Percentiles rank a stretch among this genome's conserved stretches.
Evolutionary conservation across 257 asterid species (phyloP).

Genomic region (Gentiana macrophylla): DNA sequence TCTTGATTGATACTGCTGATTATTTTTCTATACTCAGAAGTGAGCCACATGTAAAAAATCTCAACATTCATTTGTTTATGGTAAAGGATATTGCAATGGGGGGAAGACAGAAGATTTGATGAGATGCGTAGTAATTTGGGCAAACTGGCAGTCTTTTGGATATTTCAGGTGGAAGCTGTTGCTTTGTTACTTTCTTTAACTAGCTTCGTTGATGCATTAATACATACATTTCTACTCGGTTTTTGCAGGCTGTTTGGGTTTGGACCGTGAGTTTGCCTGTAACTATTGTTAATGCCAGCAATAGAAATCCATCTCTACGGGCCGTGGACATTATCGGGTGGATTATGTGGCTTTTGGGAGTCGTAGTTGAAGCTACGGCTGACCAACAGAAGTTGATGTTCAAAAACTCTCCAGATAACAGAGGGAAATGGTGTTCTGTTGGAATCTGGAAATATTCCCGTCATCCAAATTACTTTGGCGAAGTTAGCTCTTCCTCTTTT

Average conservation of each 20-base stretch:
- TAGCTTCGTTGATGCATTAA: not conserved
- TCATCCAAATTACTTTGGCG: conserved; percentile 97
- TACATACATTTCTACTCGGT: not conserved
- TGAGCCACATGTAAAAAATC: no score
- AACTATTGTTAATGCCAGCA: conserved; percentile 79
- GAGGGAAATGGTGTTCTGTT: conserved; percentile 77
- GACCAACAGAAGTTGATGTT: conserved; percentile 81
- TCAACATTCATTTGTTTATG: conserved; percentile 6
- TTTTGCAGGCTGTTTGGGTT: conserved; percentile 85
- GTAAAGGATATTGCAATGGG: conserved; percentile 77
- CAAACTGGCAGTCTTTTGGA: conserved; percentile 76
- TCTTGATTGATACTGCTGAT: no score
- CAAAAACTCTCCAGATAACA: conserved; percentile 56
- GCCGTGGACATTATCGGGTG: conserved; percentile 73
- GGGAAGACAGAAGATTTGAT: conserved; percentile 94
- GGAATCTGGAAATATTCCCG: conserved; percentile 96
- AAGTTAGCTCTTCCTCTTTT: conserved; percentile 31
- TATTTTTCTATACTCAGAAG: no score
- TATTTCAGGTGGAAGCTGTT: conserved; percentile 48
- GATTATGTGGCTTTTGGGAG: conserved; percentile 69
- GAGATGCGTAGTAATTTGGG: conserved; percentile 71
- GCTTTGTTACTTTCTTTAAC: conserved; percentile 1
- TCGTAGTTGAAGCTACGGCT: conserved; percentile 62
- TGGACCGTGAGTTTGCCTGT: conserved; percentile 97
- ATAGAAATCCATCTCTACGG: conserved; percentile 48